Percentiles rank a stretch among this genome's conserved stretches.
These are phyloP conservation scores for Camelina neglecta DNA, from an alignment of 345 rosid genomes.

Conservation along the genomic window DNA sequence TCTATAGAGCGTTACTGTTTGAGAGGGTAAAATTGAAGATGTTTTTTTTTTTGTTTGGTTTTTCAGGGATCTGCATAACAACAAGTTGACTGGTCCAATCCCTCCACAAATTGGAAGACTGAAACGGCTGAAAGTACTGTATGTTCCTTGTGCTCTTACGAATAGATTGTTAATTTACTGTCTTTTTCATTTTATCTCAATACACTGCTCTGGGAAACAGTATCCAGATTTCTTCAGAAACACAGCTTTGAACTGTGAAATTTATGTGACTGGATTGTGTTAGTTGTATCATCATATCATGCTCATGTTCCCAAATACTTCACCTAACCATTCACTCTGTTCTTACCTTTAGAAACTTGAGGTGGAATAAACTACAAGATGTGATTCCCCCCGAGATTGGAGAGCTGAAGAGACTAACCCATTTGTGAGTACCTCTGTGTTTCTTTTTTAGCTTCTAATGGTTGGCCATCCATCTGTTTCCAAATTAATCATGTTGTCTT, in stretches of 20 bases:
- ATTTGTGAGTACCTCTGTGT: conserved; percentile 62
- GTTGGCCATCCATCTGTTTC: background rate
- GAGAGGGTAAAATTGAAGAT: background rate
- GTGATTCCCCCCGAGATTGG: conserved; percentile 90
- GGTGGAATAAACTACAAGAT: conserved; percentile 97
- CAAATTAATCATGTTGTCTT: background rate
- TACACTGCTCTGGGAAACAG: background rate
- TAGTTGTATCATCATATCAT: background rate
- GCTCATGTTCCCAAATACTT: background rate
- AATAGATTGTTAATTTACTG: background rate
- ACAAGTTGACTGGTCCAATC: conserved; percentile 95
- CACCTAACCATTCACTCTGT: conserved; percentile 26
- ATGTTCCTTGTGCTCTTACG: conserved; percentile 40
- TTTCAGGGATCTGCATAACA: conserved; percentile 92
- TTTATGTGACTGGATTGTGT: conserved; percentile 1
- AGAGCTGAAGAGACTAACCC: conserved; percentile 84
- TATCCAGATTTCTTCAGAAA: background rate
- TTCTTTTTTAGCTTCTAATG: background rate
- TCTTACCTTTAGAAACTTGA: conserved; percentile 63
- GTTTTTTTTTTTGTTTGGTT: conserved; percentile 28
- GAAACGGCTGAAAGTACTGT: conserved; percentile 83
- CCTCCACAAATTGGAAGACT: conserved; percentile 95
- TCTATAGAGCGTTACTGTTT: background rate
- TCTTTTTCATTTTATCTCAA: background rate
- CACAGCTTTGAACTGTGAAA: background rate